Evolutionary conservation across 768 basidiomycete genomes (phyloP).

Genomic region (Tephrocybe sp.): DNA sequence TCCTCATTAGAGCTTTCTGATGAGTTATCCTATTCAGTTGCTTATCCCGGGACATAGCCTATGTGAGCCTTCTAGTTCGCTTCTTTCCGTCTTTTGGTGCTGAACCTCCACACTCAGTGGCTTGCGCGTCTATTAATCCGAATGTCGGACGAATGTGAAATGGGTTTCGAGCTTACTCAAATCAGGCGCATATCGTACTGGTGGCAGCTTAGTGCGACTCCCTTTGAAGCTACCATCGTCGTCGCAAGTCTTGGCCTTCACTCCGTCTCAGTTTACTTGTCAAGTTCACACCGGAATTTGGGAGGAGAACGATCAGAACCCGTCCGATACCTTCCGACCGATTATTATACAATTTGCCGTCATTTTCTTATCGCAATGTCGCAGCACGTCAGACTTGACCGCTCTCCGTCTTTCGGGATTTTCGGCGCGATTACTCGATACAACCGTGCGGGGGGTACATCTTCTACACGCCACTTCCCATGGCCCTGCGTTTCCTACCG

Average conservation of each 20-base stretch:
- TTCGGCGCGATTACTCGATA: background rate
- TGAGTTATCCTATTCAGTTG: background rate
- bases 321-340: background rate
- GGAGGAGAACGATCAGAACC: no score
- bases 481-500: background rate
- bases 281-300: no score
- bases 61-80: background rate
- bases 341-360: background rate
- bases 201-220: no score
- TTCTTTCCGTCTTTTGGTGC: background rate
- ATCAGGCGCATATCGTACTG: no score
- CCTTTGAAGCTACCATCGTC: no score
- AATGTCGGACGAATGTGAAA: no score
- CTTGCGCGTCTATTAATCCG: no score
- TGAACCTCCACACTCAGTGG: no score
- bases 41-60: background rate
- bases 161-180: no score
- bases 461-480: slow-evolving; percentile 1
- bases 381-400: background rate
- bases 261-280: no score
- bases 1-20: background rate
- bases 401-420: background rate
- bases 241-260: no score
- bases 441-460: slow-evolving; percentile 1
- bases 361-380: no score